phyloP scores from a whole-genome alignment of 208 protist genomes.

The Novymonas esmeraldas region DNA sequence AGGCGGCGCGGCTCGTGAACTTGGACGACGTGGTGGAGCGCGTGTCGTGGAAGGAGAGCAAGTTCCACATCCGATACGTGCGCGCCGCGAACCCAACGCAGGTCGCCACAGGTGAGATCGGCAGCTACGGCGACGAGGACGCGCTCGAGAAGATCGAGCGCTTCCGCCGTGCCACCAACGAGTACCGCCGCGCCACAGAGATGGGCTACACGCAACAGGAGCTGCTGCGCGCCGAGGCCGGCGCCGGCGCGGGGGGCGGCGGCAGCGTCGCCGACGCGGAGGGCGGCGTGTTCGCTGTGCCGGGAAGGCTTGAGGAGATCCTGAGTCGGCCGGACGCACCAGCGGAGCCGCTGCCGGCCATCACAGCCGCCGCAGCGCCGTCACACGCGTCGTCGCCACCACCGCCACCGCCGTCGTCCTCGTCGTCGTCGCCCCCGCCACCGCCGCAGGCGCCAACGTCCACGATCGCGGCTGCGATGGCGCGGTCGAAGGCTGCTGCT shows the following conservation, averaged over 20 bases:
- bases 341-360: background rate
- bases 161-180: constrained; percentile 72
- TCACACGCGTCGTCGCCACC: background rate
- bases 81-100: constrained; percentile 37
- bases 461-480: constrained; percentile 27
- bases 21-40: constrained; percentile 58
- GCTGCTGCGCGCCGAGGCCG: constrained; percentile 46
- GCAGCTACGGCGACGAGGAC: constrained; percentile 80
- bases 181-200: constrained; percentile 80
- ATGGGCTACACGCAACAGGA: constrained; percentile 86
- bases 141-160: constrained; percentile 58
- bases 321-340: constrained; percentile 37
- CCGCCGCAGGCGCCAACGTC: constrained; percentile 7
- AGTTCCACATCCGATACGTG: constrained; percentile 63
- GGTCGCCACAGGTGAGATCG: constrained; percentile 52
- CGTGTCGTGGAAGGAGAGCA: constrained; percentile 62
- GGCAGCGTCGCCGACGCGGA: constrained; percentile 1
- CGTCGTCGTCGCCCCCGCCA: background rate
- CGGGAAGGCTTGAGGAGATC: constrained; percentile 50
- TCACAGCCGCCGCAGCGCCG: constrained; percentile 6
- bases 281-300: constrained; percentile 10
- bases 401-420: background rate
- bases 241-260: constrained; percentile 10
- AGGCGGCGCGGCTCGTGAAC: constrained; percentile 49
- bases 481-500: constrained; percentile 19